These are phyloP conservation scores for Hebeloma cylindrosporum DNA, from an alignment of 768 basidiomycete genomes.

Conservation along the genomic window DNA sequence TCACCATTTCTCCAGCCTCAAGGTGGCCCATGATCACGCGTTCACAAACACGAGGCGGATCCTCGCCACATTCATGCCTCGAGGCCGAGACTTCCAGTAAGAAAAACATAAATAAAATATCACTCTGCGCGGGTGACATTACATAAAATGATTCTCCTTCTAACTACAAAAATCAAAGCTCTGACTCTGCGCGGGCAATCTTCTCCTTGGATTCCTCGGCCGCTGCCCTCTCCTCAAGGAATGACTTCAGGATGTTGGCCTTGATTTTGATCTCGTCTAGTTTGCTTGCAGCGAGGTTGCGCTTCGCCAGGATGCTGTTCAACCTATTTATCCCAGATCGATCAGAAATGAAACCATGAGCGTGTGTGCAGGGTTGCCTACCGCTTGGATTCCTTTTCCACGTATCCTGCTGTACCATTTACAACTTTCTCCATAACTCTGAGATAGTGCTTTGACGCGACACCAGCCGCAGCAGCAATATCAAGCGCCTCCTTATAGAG, in stretches of 20 bases:
- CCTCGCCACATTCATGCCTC: slow-evolving; percentile 2
- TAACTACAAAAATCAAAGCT: slow-evolving; percentile 15
- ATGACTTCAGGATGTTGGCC: slow-evolving; percentile 78
- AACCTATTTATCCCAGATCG: slow-evolving; percentile 45
- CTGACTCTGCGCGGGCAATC: slow-evolving; percentile 27
- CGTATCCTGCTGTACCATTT: slow-evolving; percentile 67
- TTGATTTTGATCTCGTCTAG: slow-evolving; percentile 94
- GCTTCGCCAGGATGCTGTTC: slow-evolving; percentile 73
- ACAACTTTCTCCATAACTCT: slow-evolving; percentile 89
- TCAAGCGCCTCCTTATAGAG: slow-evolving; percentile 64
- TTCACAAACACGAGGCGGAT: slow-evolving; percentile 24
- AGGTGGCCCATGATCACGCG: slow-evolving; percentile 24
- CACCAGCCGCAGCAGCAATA: slow-evolving; percentile 51
- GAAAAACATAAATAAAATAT: background rate
- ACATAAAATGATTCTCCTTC: no score
- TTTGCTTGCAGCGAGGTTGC: slow-evolving; percentile 72
- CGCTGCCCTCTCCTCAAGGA: slow-evolving; percentile 41
- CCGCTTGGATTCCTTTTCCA: slow-evolving; percentile 86
- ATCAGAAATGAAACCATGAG: slow-evolving; percentile 3
- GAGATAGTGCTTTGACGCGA: slow-evolving; percentile 72
- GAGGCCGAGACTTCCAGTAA: background rate
- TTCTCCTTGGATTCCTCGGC: slow-evolving; percentile 36
- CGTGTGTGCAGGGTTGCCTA: slow-evolving; percentile 33
- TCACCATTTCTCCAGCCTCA: slow-evolving; percentile 13
- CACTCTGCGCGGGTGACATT: no score